Evolutionary conservation across 78 protist genomes (phyloP).

Genomic region (Dictyostelium brefeldianum): DNA sequence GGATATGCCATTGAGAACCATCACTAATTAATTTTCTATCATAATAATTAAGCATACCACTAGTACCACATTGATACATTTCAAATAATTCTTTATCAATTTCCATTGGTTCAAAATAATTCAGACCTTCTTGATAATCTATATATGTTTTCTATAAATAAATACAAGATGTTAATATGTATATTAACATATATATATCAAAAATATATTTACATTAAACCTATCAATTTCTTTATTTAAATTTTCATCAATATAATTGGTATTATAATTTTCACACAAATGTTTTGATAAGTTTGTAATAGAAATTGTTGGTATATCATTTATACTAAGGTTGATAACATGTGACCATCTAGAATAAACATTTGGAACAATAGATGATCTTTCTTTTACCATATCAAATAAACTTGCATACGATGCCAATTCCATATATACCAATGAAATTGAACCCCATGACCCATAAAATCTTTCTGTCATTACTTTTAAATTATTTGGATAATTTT

Average conservation of each 20-base stretch:
- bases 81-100: no score
- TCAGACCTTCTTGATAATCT: no score
- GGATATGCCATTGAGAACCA: conserved; percentile 36
- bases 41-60: background rate
- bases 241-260: background rate
- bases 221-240: background rate
- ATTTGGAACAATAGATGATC: background rate
- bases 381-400: conserved; percentile 34
- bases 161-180: no score
- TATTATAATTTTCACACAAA: background rate
- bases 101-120: no score
- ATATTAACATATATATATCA: no score
- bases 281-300: background rate
- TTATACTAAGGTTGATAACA: conserved; percentile 54
- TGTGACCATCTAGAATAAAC: conserved; percentile 11
- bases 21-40: background rate
- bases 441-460: conserved; percentile 28
- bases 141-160: background rate
- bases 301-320: conserved; percentile 59
- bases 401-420: conserved; percentile 8
- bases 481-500: conserved; percentile 8
- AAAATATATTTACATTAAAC: conserved; percentile 16
- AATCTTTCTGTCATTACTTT: background rate
- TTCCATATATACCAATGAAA: conserved; percentile 37
- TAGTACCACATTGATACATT: conserved; percentile 3